These are phyloP conservation scores for Chalciporus sphaerocephalus DNA, from an alignment of 768 basidiomycete genomes.

Conservation along the genomic window DNA sequence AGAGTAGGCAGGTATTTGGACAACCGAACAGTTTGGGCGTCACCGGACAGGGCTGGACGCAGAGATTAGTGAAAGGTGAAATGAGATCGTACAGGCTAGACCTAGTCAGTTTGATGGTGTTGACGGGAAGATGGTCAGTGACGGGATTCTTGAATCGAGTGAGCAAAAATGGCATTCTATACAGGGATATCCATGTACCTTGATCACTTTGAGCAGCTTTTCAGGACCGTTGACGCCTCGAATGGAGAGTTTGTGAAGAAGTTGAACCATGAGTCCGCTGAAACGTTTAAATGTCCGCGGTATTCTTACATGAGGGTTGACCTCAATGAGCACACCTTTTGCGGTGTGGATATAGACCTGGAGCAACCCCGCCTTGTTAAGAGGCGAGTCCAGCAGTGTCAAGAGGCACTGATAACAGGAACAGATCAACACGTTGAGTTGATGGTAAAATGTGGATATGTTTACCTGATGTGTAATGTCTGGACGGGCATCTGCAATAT, in stretches of 20 bases:
- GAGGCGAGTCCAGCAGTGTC: slow-evolving; percentile 92
- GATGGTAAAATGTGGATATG: not conserved
- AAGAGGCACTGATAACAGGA: slow-evolving; percentile 73
- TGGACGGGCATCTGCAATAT: slow-evolving; percentile 98
- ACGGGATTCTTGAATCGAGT: slow-evolving; percentile 71
- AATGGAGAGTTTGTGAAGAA: slow-evolving; percentile 93
- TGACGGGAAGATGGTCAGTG: slow-evolving; percentile 88
- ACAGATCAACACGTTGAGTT: not conserved
- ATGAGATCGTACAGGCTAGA: slow-evolving; percentile 14
- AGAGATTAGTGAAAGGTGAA: slow-evolving; percentile 6
- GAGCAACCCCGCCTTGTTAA: slow-evolving; percentile 94
- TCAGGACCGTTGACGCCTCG: slow-evolving; percentile 95
- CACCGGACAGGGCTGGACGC: slow-evolving; percentile 78
- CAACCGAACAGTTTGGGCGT: slow-evolving; percentile 76
- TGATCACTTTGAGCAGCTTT: slow-evolving; percentile 95
- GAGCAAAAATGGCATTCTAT: slow-evolving; percentile 1
- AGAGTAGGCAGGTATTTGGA: slow-evolving; percentile 82
- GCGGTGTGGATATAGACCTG: slow-evolving; percentile 99
- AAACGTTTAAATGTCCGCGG: slow-evolving; percentile 98
- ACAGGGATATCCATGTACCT: slow-evolving; percentile 46
- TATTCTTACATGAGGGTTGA: slow-evolving; percentile 96
- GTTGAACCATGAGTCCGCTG: slow-evolving; percentile 98
- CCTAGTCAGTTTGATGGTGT: slow-evolving; percentile 94
- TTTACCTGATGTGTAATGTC: slow-evolving; percentile 97
- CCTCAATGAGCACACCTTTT: slow-evolving; percentile 93